Conservation (phyloP, 352 stramenopile genomes). For the Phytophthora uliginosa region DNA sequence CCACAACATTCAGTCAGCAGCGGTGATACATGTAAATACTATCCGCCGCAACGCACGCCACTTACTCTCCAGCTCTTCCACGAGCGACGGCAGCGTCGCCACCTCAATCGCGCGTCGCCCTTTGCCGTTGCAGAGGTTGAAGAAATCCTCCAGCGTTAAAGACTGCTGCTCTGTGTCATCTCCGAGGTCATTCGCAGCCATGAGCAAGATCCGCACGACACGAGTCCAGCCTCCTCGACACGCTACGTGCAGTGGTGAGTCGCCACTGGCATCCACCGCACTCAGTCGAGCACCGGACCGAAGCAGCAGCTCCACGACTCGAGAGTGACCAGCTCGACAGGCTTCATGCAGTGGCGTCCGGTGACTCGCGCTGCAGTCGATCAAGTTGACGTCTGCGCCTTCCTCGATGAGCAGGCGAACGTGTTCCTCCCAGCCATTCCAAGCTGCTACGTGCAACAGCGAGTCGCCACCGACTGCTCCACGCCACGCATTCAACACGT, state of each 20-base stretch:
- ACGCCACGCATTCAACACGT: slow-evolving; percentile 32
- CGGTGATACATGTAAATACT: background rate
- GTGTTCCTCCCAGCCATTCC: slow-evolving; percentile 48
- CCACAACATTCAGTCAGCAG: background rate
- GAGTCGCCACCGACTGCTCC: slow-evolving; percentile 51
- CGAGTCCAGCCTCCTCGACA: slow-evolving; percentile 52
- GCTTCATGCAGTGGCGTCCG: slow-evolving; percentile 70
- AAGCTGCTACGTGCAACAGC: slow-evolving; percentile 63
- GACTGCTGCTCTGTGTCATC: slow-evolving; percentile 7
- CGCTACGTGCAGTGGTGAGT: slow-evolving; percentile 66
- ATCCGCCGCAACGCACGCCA: background rate
- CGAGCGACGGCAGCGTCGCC: slow-evolving; percentile 47
- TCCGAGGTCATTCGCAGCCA: slow-evolving; percentile 29
- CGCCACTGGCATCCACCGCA: slow-evolving; percentile 50
- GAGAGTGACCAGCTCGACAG: slow-evolving; percentile 51
- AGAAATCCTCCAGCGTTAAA: slow-evolving; percentile 39
- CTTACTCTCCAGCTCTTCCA: slow-evolving; percentile 31
- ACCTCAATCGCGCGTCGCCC: slow-evolving; percentile 56
- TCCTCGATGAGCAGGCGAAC: slow-evolving; percentile 39
- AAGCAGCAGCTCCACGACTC: slow-evolving; percentile 51
- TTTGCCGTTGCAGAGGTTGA: slow-evolving; percentile 63
- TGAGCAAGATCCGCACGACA: slow-evolving; percentile 58
- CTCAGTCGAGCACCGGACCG: slow-evolving; percentile 47
- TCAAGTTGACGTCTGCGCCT: slow-evolving; percentile 51
- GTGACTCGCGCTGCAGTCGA: slow-evolving; percentile 56